These are phyloP conservation scores for Aspergillus terreus DNA, from an alignment of 2,329 filamentous ascomycete species.

Conservation along the genomic window DNA sequence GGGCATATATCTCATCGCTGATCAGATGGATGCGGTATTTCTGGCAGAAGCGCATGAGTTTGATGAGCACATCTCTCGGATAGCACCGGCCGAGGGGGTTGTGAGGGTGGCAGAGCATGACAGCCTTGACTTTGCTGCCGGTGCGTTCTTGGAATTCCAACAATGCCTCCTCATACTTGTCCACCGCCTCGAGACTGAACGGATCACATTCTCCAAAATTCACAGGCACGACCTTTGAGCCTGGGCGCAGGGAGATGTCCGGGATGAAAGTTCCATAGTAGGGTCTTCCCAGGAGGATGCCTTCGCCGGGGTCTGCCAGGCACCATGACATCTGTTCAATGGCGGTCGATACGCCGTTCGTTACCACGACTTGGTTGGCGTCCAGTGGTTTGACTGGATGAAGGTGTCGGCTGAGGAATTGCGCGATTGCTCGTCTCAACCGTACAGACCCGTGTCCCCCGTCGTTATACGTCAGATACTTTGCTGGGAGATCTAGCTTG, in stretches of 20 bases:
- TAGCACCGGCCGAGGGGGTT: constrained; percentile 53
- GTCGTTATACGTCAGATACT: constrained; percentile 38
- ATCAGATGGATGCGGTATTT: constrained; percentile 52
- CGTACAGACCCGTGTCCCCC: constrained; percentile 26
- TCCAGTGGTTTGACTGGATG: constrained; percentile 24
- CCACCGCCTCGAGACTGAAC: constrained; percentile 37
- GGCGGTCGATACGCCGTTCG: constrained; percentile 33
- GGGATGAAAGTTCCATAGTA: constrained; percentile 48
- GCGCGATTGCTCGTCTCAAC: constrained; percentile 24
- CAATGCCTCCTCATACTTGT: constrained; percentile 44
- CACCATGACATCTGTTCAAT: constrained; percentile 35
- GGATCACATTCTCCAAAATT: constrained; percentile 45
- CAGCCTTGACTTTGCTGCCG: constrained; percentile 42
- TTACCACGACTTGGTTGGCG: constrained; percentile 27
- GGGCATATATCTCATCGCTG: constrained; percentile 58
- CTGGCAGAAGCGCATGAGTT: constrained; percentile 45
- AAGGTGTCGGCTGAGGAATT: constrained; percentile 32
- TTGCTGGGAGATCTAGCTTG: constrained; percentile 30
- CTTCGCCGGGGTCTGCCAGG: constrained; percentile 32
- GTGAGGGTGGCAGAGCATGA: constrained; percentile 53
- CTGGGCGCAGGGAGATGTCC: constrained; percentile 44
- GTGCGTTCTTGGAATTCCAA: constrained; percentile 30
- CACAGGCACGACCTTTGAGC: constrained; percentile 42
- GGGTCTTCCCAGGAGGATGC: constrained; percentile 32
- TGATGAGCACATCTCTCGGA: constrained; percentile 25